These are phyloP conservation scores for Secale cereale DNA, from an alignment of 176 grass and related monocot genomes.

Conservation along the genomic window DNA sequence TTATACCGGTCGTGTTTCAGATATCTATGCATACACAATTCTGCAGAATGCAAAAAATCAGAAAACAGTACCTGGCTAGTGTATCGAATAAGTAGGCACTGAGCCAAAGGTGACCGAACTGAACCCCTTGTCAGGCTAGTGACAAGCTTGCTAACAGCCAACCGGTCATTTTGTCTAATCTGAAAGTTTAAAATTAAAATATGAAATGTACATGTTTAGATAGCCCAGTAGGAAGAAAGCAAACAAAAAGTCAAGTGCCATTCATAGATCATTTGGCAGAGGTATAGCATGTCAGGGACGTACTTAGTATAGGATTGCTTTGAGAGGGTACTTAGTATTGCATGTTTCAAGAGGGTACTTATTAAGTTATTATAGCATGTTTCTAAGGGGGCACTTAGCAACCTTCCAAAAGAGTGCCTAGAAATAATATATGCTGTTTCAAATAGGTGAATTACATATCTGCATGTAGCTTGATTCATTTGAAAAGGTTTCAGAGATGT, in stretches of 20 bases:
- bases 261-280: neutral
- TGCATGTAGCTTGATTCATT: neutral
- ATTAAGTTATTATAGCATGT: neutral
- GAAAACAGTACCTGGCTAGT: constrained; percentile 72
- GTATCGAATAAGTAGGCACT: constrained; percentile 94
- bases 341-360: neutral
- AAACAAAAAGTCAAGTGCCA: neutral
- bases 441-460: neutral
- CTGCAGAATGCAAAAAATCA: constrained; percentile 24
- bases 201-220: neutral
- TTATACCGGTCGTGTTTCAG: constrained; percentile 13
- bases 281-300: neutral
- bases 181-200: constrained; percentile 27
- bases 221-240: neutral
- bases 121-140: constrained; percentile 94
- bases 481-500: neutral
- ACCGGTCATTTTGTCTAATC: constrained; percentile 97
- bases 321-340: neutral
- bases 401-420: neutral
- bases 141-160: constrained; percentile 96
- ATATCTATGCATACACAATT: constrained; percentile 7
- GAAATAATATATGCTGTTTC: neutral
- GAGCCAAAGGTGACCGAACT: constrained; percentile 88
- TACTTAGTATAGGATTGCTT: neutral
- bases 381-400: neutral